A percentile compares a stretch with the other conserved stretches of the same genome.
These are phyloP conservation scores for Saccharomycopsis hybrid DNA, from an alignment of 1,139 yeast genomes.

Conservation along the genomic window DNA sequence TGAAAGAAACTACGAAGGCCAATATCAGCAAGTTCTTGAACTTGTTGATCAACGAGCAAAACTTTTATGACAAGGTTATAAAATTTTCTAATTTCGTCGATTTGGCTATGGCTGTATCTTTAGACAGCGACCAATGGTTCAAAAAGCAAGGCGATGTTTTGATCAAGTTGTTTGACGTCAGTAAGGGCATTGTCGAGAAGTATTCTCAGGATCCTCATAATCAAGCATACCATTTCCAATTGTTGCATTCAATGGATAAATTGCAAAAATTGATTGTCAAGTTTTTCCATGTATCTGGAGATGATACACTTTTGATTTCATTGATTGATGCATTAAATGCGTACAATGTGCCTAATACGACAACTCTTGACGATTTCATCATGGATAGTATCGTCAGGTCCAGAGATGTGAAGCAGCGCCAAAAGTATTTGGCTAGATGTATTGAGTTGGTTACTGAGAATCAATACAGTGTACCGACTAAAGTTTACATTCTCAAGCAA, in stretches of 20 bases:
- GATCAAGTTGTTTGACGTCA: conserved; percentile 39
- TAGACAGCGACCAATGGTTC: conserved; percentile 59
- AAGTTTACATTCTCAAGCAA: conserved; percentile 56
- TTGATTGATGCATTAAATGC: conserved; percentile 1
- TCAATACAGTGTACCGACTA: conserved; percentile 41
- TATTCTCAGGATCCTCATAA: conserved; percentile 4
- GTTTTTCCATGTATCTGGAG: conserved; percentile 36
- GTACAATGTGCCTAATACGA: conserved; percentile 31
- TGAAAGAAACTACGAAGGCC: conserved; percentile 49
- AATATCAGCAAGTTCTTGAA: conserved; percentile 38
- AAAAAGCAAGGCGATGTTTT: conserved; percentile 45
- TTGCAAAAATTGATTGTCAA: conserved; percentile 51
- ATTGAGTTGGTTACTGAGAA: conserved; percentile 42
- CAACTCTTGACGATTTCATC: conserved; percentile 49
- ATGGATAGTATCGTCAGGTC: conserved; percentile 52
- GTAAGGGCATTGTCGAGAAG: conserved; percentile 41
- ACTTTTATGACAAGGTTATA: conserved; percentile 48
- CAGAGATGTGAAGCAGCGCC: conserved; percentile 40
- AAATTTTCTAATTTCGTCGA: conserved; percentile 72
- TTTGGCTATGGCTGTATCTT: conserved; percentile 47
- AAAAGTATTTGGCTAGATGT: conserved; percentile 45
- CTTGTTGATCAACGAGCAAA: conserved; percentile 40
- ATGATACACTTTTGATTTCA: conserved; percentile 21
- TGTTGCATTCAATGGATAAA: conserved; percentile 64
- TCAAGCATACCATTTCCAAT: conserved; percentile 46